These are phyloP conservation scores for Nannizziopsis arthrosporioides DNA, from an alignment of 2,329 filamentous ascomycete species.

Conservation along the genomic window DNA sequence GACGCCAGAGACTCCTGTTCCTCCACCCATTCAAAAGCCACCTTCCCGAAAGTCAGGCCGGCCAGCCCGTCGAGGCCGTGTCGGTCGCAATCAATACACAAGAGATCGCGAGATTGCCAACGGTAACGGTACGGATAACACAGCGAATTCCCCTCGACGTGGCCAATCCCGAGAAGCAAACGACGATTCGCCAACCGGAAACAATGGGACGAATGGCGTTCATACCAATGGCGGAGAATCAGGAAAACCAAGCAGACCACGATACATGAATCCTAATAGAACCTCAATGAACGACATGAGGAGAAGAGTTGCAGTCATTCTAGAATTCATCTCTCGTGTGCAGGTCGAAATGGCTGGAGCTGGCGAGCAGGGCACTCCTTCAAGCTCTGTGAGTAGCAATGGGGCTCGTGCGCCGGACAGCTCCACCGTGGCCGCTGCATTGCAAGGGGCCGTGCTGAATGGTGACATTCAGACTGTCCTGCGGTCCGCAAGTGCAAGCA, in stretches of 20 bases:
- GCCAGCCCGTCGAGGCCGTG: constrained; percentile 53
- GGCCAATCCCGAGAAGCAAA: constrained; percentile 29
- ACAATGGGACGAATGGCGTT: constrained; percentile 29
- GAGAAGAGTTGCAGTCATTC: constrained; percentile 67
- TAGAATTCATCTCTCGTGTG: constrained; percentile 80
- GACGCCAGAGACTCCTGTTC: constrained; percentile 34
- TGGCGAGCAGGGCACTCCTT: constrained; percentile 37
- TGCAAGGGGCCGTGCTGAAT: constrained; percentile 10
- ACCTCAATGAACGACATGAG: constrained; percentile 82
- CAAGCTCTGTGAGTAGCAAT: constrained; percentile 24
- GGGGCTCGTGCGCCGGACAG: not conserved
- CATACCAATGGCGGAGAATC: constrained; percentile 48
- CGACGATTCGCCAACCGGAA: constrained; percentile 29
- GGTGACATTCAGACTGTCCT: not conserved
- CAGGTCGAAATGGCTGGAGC: constrained; percentile 70
- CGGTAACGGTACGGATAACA: constrained; percentile 31
- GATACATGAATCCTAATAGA: constrained; percentile 43
- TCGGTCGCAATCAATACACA: constrained; percentile 71
- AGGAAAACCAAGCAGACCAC: constrained; percentile 49
- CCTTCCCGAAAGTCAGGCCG: constrained; percentile 51
- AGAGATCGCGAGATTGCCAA: constrained; percentile 57
- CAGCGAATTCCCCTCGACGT: constrained; percentile 29
- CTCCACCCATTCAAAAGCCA: constrained; percentile 27
- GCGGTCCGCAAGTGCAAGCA: not conserved
- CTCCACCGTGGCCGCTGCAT: constrained; percentile 15